These are phyloP conservation scores for Pestalotiopsis sp. DNA, from an alignment of 2,329 filamentous ascomycete species.

Conservation along the genomic window DNA sequence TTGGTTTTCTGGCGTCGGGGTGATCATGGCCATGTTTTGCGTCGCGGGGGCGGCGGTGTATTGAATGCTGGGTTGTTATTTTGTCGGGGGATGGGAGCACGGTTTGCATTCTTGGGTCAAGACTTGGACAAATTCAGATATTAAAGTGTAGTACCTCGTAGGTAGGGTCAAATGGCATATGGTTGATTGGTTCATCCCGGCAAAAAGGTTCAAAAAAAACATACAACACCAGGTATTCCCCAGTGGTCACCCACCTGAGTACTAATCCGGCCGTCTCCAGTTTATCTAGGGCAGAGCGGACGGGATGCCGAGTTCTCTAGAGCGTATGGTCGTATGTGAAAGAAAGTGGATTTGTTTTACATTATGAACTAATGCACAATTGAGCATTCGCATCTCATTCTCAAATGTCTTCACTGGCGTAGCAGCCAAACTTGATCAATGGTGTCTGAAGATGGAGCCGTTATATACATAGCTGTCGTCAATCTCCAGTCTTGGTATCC, in stretches of 20 bases:
- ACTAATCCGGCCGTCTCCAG: no score
- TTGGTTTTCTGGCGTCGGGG: constrained; percentile 18
- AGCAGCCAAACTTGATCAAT: no score
- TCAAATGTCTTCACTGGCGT: background rate
- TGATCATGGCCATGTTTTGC: constrained; percentile 18
- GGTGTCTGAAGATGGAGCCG: no score
- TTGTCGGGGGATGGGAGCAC: background rate
- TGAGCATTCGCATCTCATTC: background rate
- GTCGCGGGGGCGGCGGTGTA: constrained; percentile 13
- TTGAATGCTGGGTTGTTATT: background rate
- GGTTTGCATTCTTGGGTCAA: background rate
- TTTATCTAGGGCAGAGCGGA: no score
- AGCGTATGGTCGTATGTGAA: background rate
- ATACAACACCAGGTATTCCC: no score
- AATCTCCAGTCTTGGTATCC: no score
- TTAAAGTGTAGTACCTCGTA: no score
- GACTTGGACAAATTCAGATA: background rate
- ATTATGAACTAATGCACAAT: no score
- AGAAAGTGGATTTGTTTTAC: fast-evolving
- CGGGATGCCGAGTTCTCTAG: no score
- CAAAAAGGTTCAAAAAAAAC: background rate
- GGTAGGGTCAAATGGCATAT: background rate
- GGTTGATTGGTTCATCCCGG: background rate
- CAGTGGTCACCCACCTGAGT: no score
- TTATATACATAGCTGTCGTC: no score